Base-by-base conservation (phyloP, 208 protist genomes). In the Trypanosoma lewisi region DNA sequence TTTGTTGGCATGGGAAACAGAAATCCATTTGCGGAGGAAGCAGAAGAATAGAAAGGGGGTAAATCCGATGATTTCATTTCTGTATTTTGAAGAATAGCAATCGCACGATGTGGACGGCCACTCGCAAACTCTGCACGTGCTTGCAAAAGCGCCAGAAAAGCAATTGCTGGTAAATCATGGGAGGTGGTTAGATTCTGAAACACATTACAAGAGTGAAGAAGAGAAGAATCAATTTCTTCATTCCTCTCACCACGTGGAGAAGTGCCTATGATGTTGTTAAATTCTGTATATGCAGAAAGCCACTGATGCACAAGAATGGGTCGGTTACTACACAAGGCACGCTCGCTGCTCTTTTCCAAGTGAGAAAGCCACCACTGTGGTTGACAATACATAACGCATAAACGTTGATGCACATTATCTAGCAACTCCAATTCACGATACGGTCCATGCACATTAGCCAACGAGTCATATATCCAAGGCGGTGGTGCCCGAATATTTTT, bases 21-120 rank as follows among this genome's bases (percentile, higher is more conserved):
- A 50, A 52, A 36, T 19, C 44, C 49, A 55, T n/a, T 36, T 28
- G 12, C 2, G 23, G 25, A 21, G 19, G 21, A 21, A 17, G 27
- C 4, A 55, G n/a, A n/a, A n/a, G n/a, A n/a, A n/a, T n/a, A n/a
- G n/a, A n/a, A n/a, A n/a, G n/a, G n/a, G n/a, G 16, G 36, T 23
- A 5, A 5, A n/a, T 16, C n/a, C 42, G 27, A 63, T 41, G 37
- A 28, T 8, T 11, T 21, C 28, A 12, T 49, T 36, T 21, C 34
- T 17, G 61, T 57, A 37, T 73, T 55, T 27, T 73, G 67, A 7
- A 73, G 27, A 67, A 67, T 73, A 28, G 67, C 67, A 57, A 73
- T 73, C 7, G 67, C 67, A 30, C 67, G 49, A 39, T 67, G 59
- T 37, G 58, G 51, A n/a, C 65, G 28, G 0, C 67, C 67, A 39